Evolutionary conservation across 805 yeast genomes (phyloP).

Genomic region (Candida awuae): DNA sequence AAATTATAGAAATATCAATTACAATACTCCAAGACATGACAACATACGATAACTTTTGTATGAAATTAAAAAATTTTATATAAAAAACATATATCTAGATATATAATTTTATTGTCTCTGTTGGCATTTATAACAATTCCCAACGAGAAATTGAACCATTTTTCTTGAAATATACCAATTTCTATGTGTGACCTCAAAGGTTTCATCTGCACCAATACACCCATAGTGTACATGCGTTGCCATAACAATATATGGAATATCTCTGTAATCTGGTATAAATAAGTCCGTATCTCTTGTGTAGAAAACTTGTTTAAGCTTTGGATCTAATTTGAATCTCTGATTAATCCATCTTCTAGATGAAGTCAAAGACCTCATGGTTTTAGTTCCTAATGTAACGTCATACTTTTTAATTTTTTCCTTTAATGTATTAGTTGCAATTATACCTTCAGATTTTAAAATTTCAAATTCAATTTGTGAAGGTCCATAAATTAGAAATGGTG

Average conservation of each 20-base stretch:
- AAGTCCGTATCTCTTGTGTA: constrained; percentile 24
- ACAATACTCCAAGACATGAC: constrained; percentile 9
- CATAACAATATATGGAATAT: constrained; percentile 24
- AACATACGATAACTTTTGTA: constrained; percentile 5
- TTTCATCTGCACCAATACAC: constrained; percentile 16
- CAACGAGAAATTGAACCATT: constrained; percentile 22
- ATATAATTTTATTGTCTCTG: too few relatives aligned
- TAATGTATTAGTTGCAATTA: constrained; percentile 24
- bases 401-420: constrained; percentile 18
- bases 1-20: constrained; percentile 2
- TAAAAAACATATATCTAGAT: too few relatives aligned
- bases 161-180: constrained; percentile 27
- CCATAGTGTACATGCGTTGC: constrained; percentile 24
- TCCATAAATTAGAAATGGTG: constrained; percentile 25
- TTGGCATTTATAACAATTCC: constrained; percentile 18
- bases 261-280: constrained; percentile 25
- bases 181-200: constrained; percentile 23
- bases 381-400: constrained; percentile 21
- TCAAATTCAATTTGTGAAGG: constrained; percentile 28
- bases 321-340: constrained; percentile 24
- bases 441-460: constrained; percentile 20
- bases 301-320: constrained; percentile 16
- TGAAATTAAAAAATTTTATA: not conserved
- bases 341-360: constrained; percentile 29
- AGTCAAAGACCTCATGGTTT: constrained; percentile 26